Evolutionary conservation across 2,329 filamentous ascomycete genomes (phyloP), one percentile per base, ranked within the genome.

Genomic region (Plenodomus biglobosus): DNA sequence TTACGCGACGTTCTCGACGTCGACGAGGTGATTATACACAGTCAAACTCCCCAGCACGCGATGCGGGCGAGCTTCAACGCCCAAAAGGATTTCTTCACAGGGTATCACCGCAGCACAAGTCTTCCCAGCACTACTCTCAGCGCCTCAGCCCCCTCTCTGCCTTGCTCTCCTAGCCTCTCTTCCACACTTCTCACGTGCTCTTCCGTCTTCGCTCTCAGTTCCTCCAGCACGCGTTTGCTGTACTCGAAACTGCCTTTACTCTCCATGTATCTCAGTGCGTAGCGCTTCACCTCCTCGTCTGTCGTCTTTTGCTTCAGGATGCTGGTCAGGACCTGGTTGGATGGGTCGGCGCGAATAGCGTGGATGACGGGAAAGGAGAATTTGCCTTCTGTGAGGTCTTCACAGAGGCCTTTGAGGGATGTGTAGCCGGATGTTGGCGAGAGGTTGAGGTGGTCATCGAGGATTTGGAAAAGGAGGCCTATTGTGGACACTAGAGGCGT

Each of bases 301-400:
- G 80, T 82, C 1, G 92, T 91, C 74, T 91, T 92, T 73, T 96
- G 92, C 73, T 90, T 90, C 36, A 97, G 78, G 46, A 97, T 96
- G 67, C 94, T 96, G 71, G 96, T 82, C 46, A 99, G 81, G 64
- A 95, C 86, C 59, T 88, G 78, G 67, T 91, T 88, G 22, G 76
- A 74, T 16, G 83, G 88, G 67, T 91, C 83, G 50, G 86, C 75
- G 53, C 89, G 88, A 60, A 97, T 95, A 70, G 88, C 87, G 75
- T 97, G 92, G 64, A 97, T 96, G 64, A 97, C 86, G 35, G 92
- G 91, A 70, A 96, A 96, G 20, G 87, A 92, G 76, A 96, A 96
- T 79, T 97, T 97, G 55, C 92, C 92, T 76, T 97, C 94, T 1
- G 91, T 96, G 61, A 97, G 76, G 73, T 97, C 94, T 76, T 97